phyloP scores from a whole-genome alignment of 345 rosid genomes.

The Eucalyptus rudis region DNA sequence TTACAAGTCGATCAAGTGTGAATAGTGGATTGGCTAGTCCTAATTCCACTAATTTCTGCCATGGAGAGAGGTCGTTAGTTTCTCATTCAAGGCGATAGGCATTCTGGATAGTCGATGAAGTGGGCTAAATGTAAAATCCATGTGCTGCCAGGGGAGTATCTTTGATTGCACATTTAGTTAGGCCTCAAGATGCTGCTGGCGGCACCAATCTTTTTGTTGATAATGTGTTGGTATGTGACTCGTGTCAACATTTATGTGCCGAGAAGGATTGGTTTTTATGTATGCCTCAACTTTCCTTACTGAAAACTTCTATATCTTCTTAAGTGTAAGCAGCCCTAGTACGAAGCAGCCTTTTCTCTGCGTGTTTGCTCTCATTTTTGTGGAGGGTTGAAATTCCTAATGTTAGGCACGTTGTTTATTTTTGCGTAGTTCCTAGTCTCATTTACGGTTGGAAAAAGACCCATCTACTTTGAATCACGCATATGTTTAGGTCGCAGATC shows the following conservation, averaged over 20 bases:
- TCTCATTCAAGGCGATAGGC: not conserved
- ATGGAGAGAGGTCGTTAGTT: not conserved
- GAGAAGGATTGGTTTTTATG: not conserved
- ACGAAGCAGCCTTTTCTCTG: not conserved
- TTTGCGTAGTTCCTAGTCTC: not conserved
- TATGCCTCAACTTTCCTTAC: not conserved
- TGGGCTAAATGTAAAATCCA: not conserved
- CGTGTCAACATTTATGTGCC: not conserved
- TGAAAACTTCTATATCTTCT: not conserved
- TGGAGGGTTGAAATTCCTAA: not conserved
- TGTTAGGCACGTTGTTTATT: not conserved
- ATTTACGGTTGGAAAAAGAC: not conserved
- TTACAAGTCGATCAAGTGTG: slow-evolving; percentile 71
- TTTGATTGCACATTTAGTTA: not conserved
- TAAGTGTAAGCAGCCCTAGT: not conserved
- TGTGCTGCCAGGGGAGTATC: not conserved
- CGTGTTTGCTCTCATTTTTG: not conserved
- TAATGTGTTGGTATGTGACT: not conserved
- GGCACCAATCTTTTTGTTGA: not conserved
- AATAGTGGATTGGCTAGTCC: slow-evolving; percentile 14
- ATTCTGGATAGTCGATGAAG: not conserved
- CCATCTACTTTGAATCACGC: not conserved
- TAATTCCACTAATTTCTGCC: not conserved
- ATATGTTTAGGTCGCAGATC: not conserved
- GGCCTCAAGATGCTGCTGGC: not conserved